A percentile compares a stretch with the other conserved stretches of the same genome.
These are phyloP conservation scores for Murraya koenigii DNA, from an alignment of 345 rosid genomes.

Conservation along the genomic window DNA sequence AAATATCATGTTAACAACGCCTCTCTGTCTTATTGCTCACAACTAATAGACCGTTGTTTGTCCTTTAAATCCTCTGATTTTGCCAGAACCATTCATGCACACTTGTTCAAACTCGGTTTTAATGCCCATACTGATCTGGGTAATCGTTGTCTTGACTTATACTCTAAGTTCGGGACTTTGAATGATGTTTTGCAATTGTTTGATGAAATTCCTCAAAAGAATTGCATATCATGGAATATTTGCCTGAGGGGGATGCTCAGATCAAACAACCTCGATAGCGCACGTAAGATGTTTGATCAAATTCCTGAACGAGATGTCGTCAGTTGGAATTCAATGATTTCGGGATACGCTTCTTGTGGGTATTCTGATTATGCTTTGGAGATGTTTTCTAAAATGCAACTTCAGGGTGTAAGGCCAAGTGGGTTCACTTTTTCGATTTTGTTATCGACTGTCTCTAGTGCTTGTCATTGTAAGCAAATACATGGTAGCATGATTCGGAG, in stretches of 20 bases:
- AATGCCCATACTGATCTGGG: slow-evolving; percentile 50
- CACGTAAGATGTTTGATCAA: slow-evolving; percentile 51
- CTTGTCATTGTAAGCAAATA: slow-evolving; percentile 52
- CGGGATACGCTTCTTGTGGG: slow-evolving; percentile 48
- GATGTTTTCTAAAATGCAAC: slow-evolving; percentile 53
- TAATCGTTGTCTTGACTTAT: slow-evolving; percentile 67
- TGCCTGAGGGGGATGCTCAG: slow-evolving; percentile 44
- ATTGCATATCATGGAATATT: slow-evolving; percentile 64
- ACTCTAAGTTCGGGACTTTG: slow-evolving; percentile 40
- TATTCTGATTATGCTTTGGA: slow-evolving; percentile 31
- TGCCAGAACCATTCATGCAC: slow-evolving; percentile 49
- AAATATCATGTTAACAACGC: slow-evolving; percentile 35
- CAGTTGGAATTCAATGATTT: slow-evolving; percentile 69
- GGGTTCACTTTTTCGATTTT: slow-evolving; percentile 59
- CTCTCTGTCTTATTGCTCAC: slow-evolving; percentile 33
- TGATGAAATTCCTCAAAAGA: slow-evolving; percentile 44
- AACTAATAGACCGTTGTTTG: slow-evolving; percentile 46
- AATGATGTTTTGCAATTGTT: slow-evolving; percentile 40
- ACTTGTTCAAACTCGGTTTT: slow-evolving; percentile 57
- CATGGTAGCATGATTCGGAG: slow-evolving; percentile 54
- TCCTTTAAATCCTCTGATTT: slow-evolving; percentile 31
- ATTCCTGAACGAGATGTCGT: slow-evolving; percentile 70
- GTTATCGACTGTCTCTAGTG: slow-evolving; percentile 41
- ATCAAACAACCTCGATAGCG: slow-evolving; percentile 23
- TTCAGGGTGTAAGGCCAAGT: slow-evolving; percentile 38